Evolutionary conservation across 345 rosid species (phyloP).

Genomic region (Melaleuca alternifolia): DNA sequence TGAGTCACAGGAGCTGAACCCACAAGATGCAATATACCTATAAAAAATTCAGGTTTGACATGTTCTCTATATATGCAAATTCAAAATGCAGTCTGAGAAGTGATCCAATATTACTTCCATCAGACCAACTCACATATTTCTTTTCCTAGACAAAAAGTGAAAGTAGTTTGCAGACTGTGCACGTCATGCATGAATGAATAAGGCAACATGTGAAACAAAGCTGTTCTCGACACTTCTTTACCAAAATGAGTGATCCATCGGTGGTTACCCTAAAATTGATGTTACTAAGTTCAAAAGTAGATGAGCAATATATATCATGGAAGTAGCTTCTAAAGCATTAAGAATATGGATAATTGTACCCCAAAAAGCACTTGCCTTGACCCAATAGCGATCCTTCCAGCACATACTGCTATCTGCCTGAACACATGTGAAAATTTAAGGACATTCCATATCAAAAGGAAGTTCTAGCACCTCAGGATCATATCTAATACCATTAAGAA

Average conservation of each 20-base stretch:
- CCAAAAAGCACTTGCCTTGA: conserved; percentile 62
- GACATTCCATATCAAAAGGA: background rate
- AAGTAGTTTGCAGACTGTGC: background rate
- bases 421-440: background rate
- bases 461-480: background rate
- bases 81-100: background rate
- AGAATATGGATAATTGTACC: background rate
- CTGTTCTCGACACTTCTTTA: background rate
- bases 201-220: background rate
- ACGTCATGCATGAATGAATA: background rate
- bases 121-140: background rate
- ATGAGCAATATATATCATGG: background rate
- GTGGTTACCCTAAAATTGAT: background rate
- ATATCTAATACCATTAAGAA: background rate
- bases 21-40: background rate
- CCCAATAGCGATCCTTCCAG: conserved; percentile 89
- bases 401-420: conserved; percentile 66
- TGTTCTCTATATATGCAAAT: background rate
- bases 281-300: background rate
- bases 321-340: background rate
- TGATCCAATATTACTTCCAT: background rate
- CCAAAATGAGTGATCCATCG: background rate
- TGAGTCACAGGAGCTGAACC: background rate
- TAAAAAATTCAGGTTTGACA: background rate
- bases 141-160: background rate